Evolutionary conservation across 2,329 filamentous ascomycete species (phyloP).

Genomic region (Neofusicoccum sp.): DNA sequence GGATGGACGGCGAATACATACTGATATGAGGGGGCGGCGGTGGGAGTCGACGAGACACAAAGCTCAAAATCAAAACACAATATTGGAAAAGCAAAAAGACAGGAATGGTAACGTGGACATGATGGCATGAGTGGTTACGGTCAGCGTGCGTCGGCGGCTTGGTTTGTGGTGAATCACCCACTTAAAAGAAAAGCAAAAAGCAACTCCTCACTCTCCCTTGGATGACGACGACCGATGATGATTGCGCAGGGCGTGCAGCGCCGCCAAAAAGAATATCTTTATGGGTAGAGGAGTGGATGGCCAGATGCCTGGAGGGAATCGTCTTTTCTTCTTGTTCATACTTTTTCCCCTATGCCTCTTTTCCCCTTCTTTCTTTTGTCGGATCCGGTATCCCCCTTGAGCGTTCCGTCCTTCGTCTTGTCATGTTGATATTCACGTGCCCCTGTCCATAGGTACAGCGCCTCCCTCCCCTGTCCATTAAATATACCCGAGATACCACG

Average conservation of each 20-base stretch:
- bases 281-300: background rate
- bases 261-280: background rate
- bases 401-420: background rate
- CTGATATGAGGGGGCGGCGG: conserved; percentile 39
- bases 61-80: background rate
- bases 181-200: background rate
- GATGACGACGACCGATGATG: background rate
- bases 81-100: background rate
- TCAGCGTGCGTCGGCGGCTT: background rate
- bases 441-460: background rate
- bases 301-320: background rate
- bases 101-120: conserved; percentile 4
- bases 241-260: background rate
- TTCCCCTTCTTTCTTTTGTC: background rate
- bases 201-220: background rate
- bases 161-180: background rate
- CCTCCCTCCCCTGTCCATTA: background rate
- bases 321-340: background rate
- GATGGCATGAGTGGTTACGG: background rate
- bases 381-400: background rate
- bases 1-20: conserved; percentile 52
- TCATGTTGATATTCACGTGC: background rate
- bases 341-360: background rate
- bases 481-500: conserved; percentile 3
- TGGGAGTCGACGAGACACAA: background rate